These are phyloP conservation scores for Rehmannia glutinosa DNA, from an alignment of 257 asterid genomes.

Conservation along the genomic window DNA sequence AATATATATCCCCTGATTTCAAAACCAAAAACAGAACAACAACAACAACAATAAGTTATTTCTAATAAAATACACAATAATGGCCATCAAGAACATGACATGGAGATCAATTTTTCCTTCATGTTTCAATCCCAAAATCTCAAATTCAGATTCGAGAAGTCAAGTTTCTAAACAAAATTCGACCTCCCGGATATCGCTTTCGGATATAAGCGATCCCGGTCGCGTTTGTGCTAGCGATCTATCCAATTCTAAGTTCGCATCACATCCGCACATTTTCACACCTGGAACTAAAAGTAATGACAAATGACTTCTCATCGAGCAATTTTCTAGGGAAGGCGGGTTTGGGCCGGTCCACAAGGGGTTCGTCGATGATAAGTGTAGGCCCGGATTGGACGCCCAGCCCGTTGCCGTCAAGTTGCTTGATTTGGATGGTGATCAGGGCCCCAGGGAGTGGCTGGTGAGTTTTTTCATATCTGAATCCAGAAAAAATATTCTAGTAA, in stretches of 20 bases:
- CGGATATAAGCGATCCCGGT: constrained; percentile 66
- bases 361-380: constrained; percentile 47
- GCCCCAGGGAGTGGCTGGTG: constrained; percentile 86
- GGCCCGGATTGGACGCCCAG: constrained; percentile 68
- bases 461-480: constrained; percentile 1
- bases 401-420: constrained; percentile 82
- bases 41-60: no score
- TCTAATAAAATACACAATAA: no score
- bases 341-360: constrained; percentile 95
- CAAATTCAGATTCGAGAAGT: constrained; percentile 6
- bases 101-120: constrained; percentile 22
- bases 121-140: constrained; percentile 21
- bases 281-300: constrained; percentile 43
- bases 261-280: constrained; percentile 72
- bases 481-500: no score
- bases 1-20: constrained; percentile 7
- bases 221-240: constrained; percentile 46
- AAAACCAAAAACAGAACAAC: not conserved
- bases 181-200: constrained; percentile 42
- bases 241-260: constrained; percentile 45
- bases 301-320: constrained; percentile 40
- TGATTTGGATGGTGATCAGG: constrained; percentile 75
- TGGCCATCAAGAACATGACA: constrained; percentile 10
- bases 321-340: constrained; percentile 90
- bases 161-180: constrained; percentile 22